Evolutionary conservation across 192 early-diverging fungal genomes (phyloP), one percentile per base, ranked within the genome.

Genomic region (Backusella westeae): DNA sequence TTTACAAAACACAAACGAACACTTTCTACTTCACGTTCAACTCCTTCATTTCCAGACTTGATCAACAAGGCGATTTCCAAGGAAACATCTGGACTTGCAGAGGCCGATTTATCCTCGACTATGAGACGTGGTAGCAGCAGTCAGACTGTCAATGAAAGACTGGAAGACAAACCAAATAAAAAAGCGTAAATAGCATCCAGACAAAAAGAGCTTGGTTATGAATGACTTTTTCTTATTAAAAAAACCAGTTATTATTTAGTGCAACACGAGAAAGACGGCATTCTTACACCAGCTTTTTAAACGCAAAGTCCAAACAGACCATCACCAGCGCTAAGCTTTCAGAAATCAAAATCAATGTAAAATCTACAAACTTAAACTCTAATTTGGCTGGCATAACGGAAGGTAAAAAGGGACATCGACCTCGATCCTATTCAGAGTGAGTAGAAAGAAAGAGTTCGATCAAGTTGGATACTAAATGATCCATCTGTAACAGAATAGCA

Each of bases 361-460:
- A 67, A 39, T 32, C 70, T n/a, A 72, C 41, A 44, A 72, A 46
- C 19, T 3, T 21, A 26, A 41, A 67, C 66, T 41, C 36, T 9
- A 38, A 29, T 23, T 23, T 12, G 17, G 69, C 34, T 69, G 49
- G 67, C 26, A 38, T 19, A 73, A 69, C 42, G 36, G 26, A 71
- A 21, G 10, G 44, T 38, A 69, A 80, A 72, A 80, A 72, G 8
- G 56, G 79, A 7, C 80, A 81, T 77, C 49, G 80, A 41, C 80
- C 80, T 21, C 34, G 80, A 67, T 81, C 80, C 2, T 78, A 71
- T 70, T 81, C 80, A 71, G 80, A 81, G 80, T 81, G 75, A 75
- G 76, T 41, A 44, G 6, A n/a, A 36, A 8, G 34, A 4, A 39
- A 9, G 19, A 15, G 17, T 1, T 21, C 26, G 4, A 42, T 32